phyloP scores from a whole-genome alignment of 768 basidiomycete species.

The Leccinum longicurvipes region DNA sequence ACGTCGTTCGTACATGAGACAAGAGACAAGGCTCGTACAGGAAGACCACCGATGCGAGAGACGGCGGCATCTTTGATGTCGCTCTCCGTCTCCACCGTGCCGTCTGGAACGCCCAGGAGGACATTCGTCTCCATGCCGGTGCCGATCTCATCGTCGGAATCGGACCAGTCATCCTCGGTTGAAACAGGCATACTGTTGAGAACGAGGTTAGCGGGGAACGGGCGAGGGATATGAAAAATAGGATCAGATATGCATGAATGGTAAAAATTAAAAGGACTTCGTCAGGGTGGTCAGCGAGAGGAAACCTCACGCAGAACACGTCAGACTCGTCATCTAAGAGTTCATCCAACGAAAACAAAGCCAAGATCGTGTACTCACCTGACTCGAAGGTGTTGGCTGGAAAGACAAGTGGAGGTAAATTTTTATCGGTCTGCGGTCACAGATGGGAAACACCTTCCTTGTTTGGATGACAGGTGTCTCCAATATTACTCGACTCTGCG shows the following conservation, averaged over 20 bases:
- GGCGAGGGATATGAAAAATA: slow-evolving; percentile 4
- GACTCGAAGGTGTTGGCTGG: slow-evolving; percentile 4
- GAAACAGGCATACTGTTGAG: slow-evolving; percentile 38
- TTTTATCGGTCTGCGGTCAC: slow-evolving; percentile 6
- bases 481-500: too few species aligned
- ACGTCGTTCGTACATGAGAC: slow-evolving; percentile 43
- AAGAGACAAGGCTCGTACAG: slow-evolving; percentile 64
- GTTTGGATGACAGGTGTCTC: slow-evolving; percentile 3
- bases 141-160: slow-evolving; percentile 66
- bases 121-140: slow-evolving; percentile 67
- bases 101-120: slow-evolving; percentile 79
- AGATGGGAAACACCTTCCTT: slow-evolving; percentile 21
- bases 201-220: slow-evolving; percentile 7
- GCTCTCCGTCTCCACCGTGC: slow-evolving; percentile 49
- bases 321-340: slow-evolving; percentile 83
- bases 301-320: slow-evolving; percentile 53
- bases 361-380: slow-evolving; percentile 17
- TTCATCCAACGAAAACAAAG: slow-evolving; percentile 41
- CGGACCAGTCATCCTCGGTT: slow-evolving; percentile 69
- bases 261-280: slow-evolving; percentile 60
- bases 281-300: slow-evolving; percentile 54
- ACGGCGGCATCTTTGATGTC: slow-evolving; percentile 77
- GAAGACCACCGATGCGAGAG: slow-evolving; percentile 86
- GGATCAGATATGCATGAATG: slow-evolving; percentile 94
- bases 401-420: slow-evolving; percentile 5